Conservation (phyloP, 2,329 filamentous ascomycete species). For the Echinosphaeria canescens region DNA sequence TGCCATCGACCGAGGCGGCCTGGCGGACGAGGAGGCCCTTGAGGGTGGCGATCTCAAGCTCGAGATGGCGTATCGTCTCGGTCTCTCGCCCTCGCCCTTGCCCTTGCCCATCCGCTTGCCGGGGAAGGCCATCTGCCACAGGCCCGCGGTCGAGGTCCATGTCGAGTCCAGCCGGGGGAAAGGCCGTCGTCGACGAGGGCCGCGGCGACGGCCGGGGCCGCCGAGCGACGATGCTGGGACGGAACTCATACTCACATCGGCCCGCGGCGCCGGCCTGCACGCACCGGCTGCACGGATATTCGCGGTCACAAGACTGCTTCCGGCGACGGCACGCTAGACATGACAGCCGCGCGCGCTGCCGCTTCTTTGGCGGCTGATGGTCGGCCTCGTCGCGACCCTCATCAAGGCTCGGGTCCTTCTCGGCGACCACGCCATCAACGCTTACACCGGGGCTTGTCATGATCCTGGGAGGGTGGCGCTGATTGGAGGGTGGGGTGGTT, state of each 20-base stretch:
- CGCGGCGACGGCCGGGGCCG: too few species aligned
- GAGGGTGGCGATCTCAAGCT: conserved; percentile 34
- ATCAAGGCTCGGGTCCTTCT: too few species aligned
- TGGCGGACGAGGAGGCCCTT: conserved; percentile 26
- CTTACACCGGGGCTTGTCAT: too few species aligned
- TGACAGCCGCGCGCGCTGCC: conserved; percentile 34
- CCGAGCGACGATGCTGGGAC: conserved; percentile 16
- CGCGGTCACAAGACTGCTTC: conserved; percentile 38
- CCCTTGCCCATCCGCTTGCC: too few species aligned
- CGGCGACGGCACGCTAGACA: conserved; percentile 37
- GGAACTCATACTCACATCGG: conserved; percentile 34
- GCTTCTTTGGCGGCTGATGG: conserved; percentile 24
- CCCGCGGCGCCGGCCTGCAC: conserved; percentile 39
- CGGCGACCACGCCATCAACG: too few species aligned
- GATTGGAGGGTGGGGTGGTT: background rate
- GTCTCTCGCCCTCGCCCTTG: too few species aligned
- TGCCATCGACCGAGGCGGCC: conserved; percentile 22
- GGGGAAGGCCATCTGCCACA: conserved; percentile 18
- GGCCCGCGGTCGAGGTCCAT: too few species aligned
- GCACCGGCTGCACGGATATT: conserved; percentile 38
- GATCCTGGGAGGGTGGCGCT: too few species aligned
- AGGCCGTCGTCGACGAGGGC: too few species aligned
- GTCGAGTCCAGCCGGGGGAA: too few species aligned
- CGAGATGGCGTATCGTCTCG: conserved; percentile 34
- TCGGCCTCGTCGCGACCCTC: conserved; percentile 3